Evolutionary conservation across 495 filamentous ascomycete genomes (phyloP), one percentile per base, ranked within the genome.

Genomic region (Aspergillus bertholletiae): DNA sequence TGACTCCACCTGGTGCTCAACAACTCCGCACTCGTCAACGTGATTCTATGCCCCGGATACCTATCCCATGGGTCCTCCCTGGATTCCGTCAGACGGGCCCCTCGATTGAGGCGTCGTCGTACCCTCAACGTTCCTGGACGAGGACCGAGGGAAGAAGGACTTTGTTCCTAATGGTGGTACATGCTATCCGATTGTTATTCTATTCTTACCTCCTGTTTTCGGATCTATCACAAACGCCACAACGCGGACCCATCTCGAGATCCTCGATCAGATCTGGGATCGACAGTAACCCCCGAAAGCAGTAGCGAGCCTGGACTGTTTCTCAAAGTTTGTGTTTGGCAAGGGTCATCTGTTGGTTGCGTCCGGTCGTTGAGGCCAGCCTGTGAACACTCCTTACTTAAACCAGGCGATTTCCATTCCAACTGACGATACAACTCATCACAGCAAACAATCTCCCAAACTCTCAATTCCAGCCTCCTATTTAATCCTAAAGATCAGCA

Each of bases 361-460:
- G 37, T 40, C 37, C 37, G 37, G 37, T 3, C 7, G n/a, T 43
- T 22, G 7, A 13, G 39, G 3, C 20, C 18, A 21, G 18, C 7
- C 13, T 1, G 17, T 43, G 39, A 43, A 18, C 17, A 7, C 1
- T 22, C n/a, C 7, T 12, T 43, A 72, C 69, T 74, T 75, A 75
- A 71, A 68, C 53, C 59, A 49, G 60, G 54, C 46, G 63, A 63
- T 65, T 61, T 58, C 70, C 69, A 74, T 70, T 56, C 64, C 65
- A 64, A 51, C 61, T 54, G 62, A 56, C 58, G 58, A 50, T 59
- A 57, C 49, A 58, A 39, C 55, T 56, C 39, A 20, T 56, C 53
- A 64, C 47, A 28, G 26, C 8, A 52, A 41, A 37, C 58, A 62
- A 60, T 65, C 64, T 62, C 58, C 51, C 51, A 61, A 61, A n/a